A percentile compares a stretch with the other conserved stretches of the same genome.
Conservation (phyloP, 495 filamentous ascomycete genomes). For the Hapsidospora chrysogenum region DNA sequence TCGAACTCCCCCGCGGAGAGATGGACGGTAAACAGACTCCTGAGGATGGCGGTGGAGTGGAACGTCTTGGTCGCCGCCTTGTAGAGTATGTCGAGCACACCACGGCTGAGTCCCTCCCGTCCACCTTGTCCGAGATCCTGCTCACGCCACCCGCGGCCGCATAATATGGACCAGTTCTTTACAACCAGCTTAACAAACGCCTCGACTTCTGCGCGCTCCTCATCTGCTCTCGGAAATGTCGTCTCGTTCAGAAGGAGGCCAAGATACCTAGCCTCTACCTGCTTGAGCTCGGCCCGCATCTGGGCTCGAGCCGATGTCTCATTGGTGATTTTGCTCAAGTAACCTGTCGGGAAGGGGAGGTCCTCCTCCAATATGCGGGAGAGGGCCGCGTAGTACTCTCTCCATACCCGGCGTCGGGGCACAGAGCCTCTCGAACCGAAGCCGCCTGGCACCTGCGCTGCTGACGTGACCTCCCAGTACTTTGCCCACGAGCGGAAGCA, state of each 20-base stretch:
- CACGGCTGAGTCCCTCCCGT: slow-evolving; percentile 49
- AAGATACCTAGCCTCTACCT: slow-evolving; percentile 59
- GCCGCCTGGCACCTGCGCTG: slow-evolving; percentile 20
- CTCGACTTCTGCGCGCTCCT: slow-evolving; percentile 58
- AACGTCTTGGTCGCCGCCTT: slow-evolving; percentile 81
- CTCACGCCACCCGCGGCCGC: slow-evolving; percentile 57
- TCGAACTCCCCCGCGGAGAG: slow-evolving; percentile 72
- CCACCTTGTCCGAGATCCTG: slow-evolving; percentile 67
- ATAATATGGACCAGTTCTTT: slow-evolving; percentile 67
- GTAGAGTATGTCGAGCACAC: slow-evolving; percentile 71
- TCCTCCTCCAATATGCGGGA: slow-evolving; percentile 44
- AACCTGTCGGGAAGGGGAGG: slow-evolving; percentile 29
- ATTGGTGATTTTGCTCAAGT: slow-evolving; percentile 16
- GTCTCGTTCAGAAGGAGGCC: slow-evolving; percentile 54
- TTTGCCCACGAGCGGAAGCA: slow-evolving; percentile 46
- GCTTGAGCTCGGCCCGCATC: slow-evolving; percentile 54
- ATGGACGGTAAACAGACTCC: slow-evolving; percentile 81
- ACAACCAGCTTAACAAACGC: slow-evolving; percentile 66
- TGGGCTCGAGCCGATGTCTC: slow-evolving; percentile 40
- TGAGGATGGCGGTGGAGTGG: slow-evolving; percentile 73
- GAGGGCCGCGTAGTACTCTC: slow-evolving; percentile 59
- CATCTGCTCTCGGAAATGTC: slow-evolving; percentile 66
- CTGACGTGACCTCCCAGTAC: slow-evolving; percentile 33
- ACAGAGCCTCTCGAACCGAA: slow-evolving; percentile 27
- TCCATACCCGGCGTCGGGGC: slow-evolving; percentile 50